phyloP scores from a whole-genome alignment of 176 grass and related monocot genomes.

The Oryza glaberrima region DNA sequence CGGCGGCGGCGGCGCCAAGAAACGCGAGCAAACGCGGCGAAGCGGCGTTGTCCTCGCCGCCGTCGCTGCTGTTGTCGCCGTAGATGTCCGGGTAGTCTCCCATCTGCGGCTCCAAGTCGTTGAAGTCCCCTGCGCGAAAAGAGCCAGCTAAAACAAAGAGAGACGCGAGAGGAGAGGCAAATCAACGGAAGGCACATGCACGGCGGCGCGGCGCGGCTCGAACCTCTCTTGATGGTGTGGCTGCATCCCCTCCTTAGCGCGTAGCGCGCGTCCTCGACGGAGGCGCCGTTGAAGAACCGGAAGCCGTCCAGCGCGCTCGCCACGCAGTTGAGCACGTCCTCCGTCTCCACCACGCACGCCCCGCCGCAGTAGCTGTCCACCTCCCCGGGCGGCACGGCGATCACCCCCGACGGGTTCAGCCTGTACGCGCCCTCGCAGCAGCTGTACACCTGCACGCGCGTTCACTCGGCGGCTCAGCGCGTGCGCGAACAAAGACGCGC shows the following conservation, averaged over 20 bases:
- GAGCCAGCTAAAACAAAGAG: no score
- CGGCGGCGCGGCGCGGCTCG: no score
- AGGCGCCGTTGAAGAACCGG: conserved; percentile 64
- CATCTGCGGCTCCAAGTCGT: conserved; percentile 41
- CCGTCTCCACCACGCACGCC: conserved; percentile 67
- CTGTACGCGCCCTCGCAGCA: conserved; percentile 56
- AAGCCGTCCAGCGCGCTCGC: conserved; percentile 58
- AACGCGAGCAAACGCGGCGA: conserved; percentile 10
- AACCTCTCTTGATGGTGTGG: conserved; percentile 52
- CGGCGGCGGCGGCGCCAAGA: background rate
- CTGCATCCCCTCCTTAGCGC: conserved; percentile 57
- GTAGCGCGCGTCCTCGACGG: conserved; percentile 52
- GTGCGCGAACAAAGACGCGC: background rate
- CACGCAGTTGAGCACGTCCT: conserved; percentile 68
- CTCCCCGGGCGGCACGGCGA: conserved; percentile 37
- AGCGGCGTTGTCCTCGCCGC: background rate
- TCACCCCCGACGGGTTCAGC: conserved; percentile 46
- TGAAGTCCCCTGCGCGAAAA: conserved; percentile 49
- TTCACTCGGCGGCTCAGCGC: background rate
- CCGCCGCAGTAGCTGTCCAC: conserved; percentile 67
- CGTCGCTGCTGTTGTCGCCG: conserved; percentile 10
- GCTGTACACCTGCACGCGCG: conserved; percentile 52
- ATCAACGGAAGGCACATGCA: no score
- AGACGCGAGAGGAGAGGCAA: background rate
- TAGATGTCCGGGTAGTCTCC: conserved; percentile 56